A percentile compares a stretch with the other conserved stretches of the same genome.
Conservation (phyloP, 805 yeast genomes). For the Candida palmyrensis region DNA sequence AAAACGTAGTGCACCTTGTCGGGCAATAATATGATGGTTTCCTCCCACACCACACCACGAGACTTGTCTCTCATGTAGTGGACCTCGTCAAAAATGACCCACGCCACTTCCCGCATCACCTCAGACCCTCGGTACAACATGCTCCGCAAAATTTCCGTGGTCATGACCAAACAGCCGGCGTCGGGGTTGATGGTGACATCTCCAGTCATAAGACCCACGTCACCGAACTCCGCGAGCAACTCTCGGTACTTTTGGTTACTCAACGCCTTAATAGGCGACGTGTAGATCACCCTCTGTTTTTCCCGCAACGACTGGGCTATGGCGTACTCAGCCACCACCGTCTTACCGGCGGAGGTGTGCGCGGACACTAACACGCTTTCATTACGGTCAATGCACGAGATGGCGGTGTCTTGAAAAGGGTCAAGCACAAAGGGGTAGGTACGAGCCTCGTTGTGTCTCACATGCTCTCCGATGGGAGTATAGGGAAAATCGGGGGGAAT, state of each 20-base stretch:
- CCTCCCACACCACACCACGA: slow-evolving; percentile 99
- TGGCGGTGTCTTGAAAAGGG: slow-evolving; percentile 96
- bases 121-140: slow-evolving; percentile 98
- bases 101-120: slow-evolving; percentile 96
- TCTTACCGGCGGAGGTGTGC: slow-evolving; percentile 95
- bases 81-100: slow-evolving; percentile 98
- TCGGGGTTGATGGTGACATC: slow-evolving; percentile 98
- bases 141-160: slow-evolving; percentile 94
- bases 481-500: slow-evolving; percentile 89
- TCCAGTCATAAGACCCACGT: slow-evolving; percentile 98
- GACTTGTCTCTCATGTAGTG: slow-evolving; percentile 98
- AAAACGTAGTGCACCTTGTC: slow-evolving; percentile 94
- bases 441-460: slow-evolving; percentile 72
- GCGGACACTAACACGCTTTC: slow-evolving; percentile 97
- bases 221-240: slow-evolving; percentile 86
- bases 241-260: slow-evolving; percentile 94
- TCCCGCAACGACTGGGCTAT: slow-evolving; percentile 91
- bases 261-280: slow-evolving; percentile 92
- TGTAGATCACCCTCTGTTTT: slow-evolving; percentile 90
- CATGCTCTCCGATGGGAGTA: slow-evolving; percentile 83
- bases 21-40: slow-evolving; percentile 90
- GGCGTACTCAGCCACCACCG: slow-evolving; percentile 96
- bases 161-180: slow-evolving; percentile 97
- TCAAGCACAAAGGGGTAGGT: slow-evolving; percentile 89
- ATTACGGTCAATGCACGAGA: slow-evolving; percentile 90